Evolutionary conservation across 2,329 filamentous ascomycete species (phyloP), one percentile per base, ranked within the genome.

Genomic region (Cucurbitaria berberidis): DNA sequence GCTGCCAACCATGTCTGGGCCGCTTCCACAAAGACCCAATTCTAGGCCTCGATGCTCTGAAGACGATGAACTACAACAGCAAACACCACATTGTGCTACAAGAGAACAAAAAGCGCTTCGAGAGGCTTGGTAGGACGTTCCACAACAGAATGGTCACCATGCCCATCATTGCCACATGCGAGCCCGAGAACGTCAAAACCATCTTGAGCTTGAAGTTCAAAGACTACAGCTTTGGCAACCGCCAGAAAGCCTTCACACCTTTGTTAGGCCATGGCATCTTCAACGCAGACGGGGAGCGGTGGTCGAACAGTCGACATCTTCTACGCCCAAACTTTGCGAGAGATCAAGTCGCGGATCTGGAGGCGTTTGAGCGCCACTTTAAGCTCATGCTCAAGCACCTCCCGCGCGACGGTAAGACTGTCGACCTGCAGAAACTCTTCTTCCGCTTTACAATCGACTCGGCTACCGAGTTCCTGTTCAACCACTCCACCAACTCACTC

Each of bases 281-380:
- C 69, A 80, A 78, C 32, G 71, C 73, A 13, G 78, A 81, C 57
- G 80, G 80, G 32, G 71, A 73, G 38, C 59, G 59, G 16, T 77
- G 75, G 74, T 65, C 70, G 10, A 71, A 74, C 43, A 73, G 69
- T 18, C 69, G 80, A 9, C 76, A 80, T 24, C 74, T 82, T 57
- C 74, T 88, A 13, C 75, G 82, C 19, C 82, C 83, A 1, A 82
- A 82, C 54, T 85, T 85, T 59, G 77, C 74, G 1, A 73, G 80
- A 8, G 76, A 78, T 10, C 82, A 84, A 57, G 76, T 85, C 9
- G 79, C 77, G 4, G 80, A 85, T 62, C 67, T 85, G 5, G 73
- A 76, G 1, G 84, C 82, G 1, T 86, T 89, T 45, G 86, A 89
- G 62, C 74, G 69, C 2, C 86, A 89, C 73, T 77, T 88, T 15